Percentiles rank a stretch among this genome's conserved stretches.
Evolutionary conservation across 352 stramenopile genomes (phyloP).

Genomic region (Pythium chondricola): DNA sequence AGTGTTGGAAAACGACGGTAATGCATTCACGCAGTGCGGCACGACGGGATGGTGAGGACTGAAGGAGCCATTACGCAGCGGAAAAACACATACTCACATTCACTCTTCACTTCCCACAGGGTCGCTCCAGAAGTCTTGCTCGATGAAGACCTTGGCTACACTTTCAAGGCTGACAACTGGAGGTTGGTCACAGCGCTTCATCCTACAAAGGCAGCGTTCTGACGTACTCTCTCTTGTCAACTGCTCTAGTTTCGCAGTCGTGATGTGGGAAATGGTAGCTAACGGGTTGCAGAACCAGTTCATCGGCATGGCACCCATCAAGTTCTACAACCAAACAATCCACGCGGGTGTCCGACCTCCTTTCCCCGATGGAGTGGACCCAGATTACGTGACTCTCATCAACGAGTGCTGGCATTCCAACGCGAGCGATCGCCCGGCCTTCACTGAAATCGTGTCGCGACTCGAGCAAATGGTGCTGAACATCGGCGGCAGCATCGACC

Average conservation of each 20-base stretch:
- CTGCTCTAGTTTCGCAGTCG: slow-evolving; percentile 69
- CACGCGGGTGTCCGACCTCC: slow-evolving; percentile 65
- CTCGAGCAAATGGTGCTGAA: slow-evolving; percentile 68
- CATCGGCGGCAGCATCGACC: slow-evolving; percentile 72
- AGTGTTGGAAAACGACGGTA: slow-evolving; percentile 73
- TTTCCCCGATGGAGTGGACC: slow-evolving; percentile 59
- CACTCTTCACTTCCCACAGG: no score
- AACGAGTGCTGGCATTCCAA: slow-evolving; percentile 83
- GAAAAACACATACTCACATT: no score
- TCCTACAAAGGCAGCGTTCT: not conserved
- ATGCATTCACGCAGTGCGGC: slow-evolving; percentile 81
- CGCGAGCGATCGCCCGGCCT: slow-evolving; percentile 60
- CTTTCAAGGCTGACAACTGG: slow-evolving; percentile 88
- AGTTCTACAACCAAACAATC: slow-evolving; percentile 88
- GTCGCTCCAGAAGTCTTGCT: slow-evolving; percentile 84
- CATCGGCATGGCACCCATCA: slow-evolving; percentile 87
- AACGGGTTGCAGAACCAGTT: slow-evolving; percentile 75
- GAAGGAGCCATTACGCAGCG: no score
- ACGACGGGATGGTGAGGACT: slow-evolving; percentile 81
- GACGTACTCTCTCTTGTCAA: not conserved
- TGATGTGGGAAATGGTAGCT: slow-evolving; percentile 91
- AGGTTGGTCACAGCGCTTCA: slow-evolving; percentile 31
- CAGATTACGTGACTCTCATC: slow-evolving; percentile 69
- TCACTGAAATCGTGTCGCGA: slow-evolving; percentile 69
- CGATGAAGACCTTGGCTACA: slow-evolving; percentile 85